Conservation (phyloP, 257 asterid genomes). For the Plantago ovata region DNA sequence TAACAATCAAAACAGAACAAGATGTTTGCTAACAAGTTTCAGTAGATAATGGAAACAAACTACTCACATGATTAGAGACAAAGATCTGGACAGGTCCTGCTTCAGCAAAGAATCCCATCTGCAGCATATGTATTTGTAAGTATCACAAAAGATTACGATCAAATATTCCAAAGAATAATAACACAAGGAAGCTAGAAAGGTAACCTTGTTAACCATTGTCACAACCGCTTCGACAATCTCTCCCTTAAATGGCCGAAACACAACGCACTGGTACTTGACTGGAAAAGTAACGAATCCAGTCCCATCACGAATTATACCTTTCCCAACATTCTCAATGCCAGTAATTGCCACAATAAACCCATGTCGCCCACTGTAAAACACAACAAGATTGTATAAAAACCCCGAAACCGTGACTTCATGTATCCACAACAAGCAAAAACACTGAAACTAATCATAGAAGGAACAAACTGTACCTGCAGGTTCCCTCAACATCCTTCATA, state of each 20-base stretch:
- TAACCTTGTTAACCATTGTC: slow-evolving; percentile 91
- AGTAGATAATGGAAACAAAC: not conserved
- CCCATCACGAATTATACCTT: slow-evolving; percentile 89
- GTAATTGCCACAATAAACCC: slow-evolving; percentile 95
- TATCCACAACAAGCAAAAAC: not conserved
- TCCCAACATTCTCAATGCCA: slow-evolving; percentile 88
- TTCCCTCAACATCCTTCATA: slow-evolving; percentile 96
- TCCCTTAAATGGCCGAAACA: slow-evolving; percentile 93
- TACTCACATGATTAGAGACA: slow-evolving; percentile 81
- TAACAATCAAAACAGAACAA: not conserved
- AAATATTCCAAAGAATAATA: not conserved
- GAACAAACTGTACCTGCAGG: slow-evolving; percentile 63
- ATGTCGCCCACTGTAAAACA: slow-evolving; percentile 64
- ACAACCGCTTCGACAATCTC: slow-evolving; percentile 92
- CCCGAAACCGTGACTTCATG: not conserved
- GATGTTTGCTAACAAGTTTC: not conserved
- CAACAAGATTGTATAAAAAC: not conserved
- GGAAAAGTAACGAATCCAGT: slow-evolving; percentile 92
- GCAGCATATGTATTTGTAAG: slow-evolving; percentile 16
- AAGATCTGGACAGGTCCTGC: slow-evolving; percentile 98
- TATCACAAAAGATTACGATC: not conserved
- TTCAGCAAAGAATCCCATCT: slow-evolving; percentile 99
- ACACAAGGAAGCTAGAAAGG: not conserved
- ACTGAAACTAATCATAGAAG: not conserved
- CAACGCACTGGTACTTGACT: slow-evolving; percentile 86